These are phyloP conservation scores for Amoeboaphelidium protococcarum DNA, from an alignment of 371 early-diverging fungal species.

Conservation along the genomic window DNA sequence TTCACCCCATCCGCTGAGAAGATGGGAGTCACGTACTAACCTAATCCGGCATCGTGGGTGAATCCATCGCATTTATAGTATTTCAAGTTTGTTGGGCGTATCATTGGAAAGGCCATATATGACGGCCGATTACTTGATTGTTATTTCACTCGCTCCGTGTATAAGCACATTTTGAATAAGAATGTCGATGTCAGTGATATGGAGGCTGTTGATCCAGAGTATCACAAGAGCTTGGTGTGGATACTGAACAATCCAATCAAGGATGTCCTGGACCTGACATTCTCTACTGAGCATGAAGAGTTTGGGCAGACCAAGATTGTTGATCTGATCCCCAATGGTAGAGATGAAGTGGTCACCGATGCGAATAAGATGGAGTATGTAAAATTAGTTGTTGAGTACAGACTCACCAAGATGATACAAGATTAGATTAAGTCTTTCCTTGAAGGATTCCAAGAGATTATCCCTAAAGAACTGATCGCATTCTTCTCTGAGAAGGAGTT, in stretches of 20 bases:
- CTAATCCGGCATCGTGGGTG: conserved; percentile 72
- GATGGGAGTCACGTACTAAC: conserved; percentile 59
- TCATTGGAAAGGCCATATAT: conserved; percentile 94
- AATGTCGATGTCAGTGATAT: conserved; percentile 83
- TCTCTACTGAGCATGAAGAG: conserved; percentile 73
- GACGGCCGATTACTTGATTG: conserved; percentile 81
- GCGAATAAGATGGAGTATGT: conserved; percentile 94
- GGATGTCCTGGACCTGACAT: conserved; percentile 77
- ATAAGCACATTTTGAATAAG: conserved; percentile 79
- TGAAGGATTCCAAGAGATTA: conserved; percentile 85
- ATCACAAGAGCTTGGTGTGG: conserved; percentile 91
- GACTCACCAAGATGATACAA: conserved; percentile 57
- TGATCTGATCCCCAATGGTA: conserved; percentile 73
- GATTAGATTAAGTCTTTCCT: conserved; percentile 80
- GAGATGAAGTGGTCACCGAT: conserved; percentile 75
- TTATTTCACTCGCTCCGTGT: conserved; percentile 93
- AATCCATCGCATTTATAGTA: conserved; percentile 88
- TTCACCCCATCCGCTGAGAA: conserved; percentile 85
- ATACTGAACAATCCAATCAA: conserved; percentile 90
- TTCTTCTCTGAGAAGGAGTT: conserved; percentile 97
- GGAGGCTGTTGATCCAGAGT: conserved; percentile 89
- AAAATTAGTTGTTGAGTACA: conserved; percentile 62
- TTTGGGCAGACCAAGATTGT: conserved; percentile 63
- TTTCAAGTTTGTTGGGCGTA: conserved; percentile 95
- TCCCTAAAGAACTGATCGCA: conserved; percentile 60